Evolutionary conservation across 1,284 basidiomycete genomes (phyloP).

Genomic region (Cryptococcus sp.): DNA sequence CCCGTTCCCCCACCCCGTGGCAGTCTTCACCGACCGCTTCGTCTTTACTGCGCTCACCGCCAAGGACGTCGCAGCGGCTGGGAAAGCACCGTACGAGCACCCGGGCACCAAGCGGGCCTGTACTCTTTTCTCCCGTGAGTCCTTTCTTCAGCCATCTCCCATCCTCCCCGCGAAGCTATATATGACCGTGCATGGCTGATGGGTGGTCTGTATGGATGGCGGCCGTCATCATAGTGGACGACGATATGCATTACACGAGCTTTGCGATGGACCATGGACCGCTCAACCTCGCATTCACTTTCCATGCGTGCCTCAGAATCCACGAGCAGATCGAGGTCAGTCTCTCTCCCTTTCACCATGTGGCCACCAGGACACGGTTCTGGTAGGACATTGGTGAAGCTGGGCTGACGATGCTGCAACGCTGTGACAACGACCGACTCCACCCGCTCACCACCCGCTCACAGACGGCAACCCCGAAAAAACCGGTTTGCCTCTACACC

Average conservation of each 20-base stretch:
- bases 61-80: slow-evolving; percentile 23
- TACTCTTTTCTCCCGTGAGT: slow-evolving; percentile 39
- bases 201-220: not conserved
- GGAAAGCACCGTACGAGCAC: slow-evolving; percentile 30
- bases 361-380: not conserved
- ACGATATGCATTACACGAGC: slow-evolving; percentile 84
- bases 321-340: slow-evolving; percentile 80
- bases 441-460: not conserved
- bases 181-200: not conserved
- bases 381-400: not conserved
- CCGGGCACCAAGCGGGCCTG: slow-evolving; percentile 29
- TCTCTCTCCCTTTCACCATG: slow-evolving; percentile 9
- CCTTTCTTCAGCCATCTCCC: not conserved
- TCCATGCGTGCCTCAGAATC: slow-evolving; percentile 88
- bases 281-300: slow-evolving; percentile 85
- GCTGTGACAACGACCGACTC: not conserved
- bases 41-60: slow-evolving; percentile 42
- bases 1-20: slow-evolving; percentile 37
- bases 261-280: slow-evolving; percentile 97
- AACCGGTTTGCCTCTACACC: slow-evolving; percentile 77
- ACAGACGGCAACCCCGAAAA: slow-evolving; percentile 57
- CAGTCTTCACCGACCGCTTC: slow-evolving; percentile 35
- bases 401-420: not conserved
- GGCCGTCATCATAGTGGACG: slow-evolving; percentile 53
- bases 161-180: not conserved